These are phyloP conservation scores for Talaromyces sp. DNA, from an alignment of 2,329 filamentous ascomycete species.

Conservation along the genomic window DNA sequence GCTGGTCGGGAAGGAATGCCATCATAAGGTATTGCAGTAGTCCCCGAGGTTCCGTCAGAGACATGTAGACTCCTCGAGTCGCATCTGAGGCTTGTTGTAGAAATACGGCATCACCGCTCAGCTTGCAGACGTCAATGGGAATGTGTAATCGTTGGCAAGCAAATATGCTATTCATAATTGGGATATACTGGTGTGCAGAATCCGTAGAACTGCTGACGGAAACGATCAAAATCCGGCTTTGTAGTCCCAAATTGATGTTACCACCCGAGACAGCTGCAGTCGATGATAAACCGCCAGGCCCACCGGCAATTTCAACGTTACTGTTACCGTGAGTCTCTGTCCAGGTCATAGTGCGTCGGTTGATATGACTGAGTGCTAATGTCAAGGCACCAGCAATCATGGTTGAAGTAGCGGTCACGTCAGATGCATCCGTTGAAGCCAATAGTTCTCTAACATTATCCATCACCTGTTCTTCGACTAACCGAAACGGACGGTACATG, in stretches of 20 bases:
- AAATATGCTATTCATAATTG: constrained; percentile 98
- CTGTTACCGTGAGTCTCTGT: constrained; percentile 54
- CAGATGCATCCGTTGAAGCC: constrained; percentile 59
- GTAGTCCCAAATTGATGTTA: constrained; percentile 49
- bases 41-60: constrained; percentile 61
- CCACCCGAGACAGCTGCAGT: constrained; percentile 30
- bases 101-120: constrained; percentile 83
- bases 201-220: constrained; percentile 88
- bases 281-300: constrained; percentile 21
- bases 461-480: constrained; percentile 78
- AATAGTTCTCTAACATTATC: constrained; percentile 71
- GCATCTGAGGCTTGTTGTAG: constrained; percentile 84
- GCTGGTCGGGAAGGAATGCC: constrained; percentile 74
- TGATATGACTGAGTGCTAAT: constrained; percentile 83
- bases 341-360: constrained; percentile 70
- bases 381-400: constrained; percentile 89
- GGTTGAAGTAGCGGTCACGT: constrained; percentile 69
- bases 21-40: constrained; percentile 93
- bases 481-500: constrained; percentile 89
- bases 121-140: constrained; percentile 85
- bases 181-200: constrained; percentile 86
- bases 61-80: constrained; percentile 67
- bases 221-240: constrained; percentile 81
- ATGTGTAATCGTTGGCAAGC: constrained; percentile 84
- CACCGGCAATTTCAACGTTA: constrained; percentile 35